Evolutionary conservation across 345 rosid genomes (phyloP).

Genomic region (Triadica sebifera): DNA sequence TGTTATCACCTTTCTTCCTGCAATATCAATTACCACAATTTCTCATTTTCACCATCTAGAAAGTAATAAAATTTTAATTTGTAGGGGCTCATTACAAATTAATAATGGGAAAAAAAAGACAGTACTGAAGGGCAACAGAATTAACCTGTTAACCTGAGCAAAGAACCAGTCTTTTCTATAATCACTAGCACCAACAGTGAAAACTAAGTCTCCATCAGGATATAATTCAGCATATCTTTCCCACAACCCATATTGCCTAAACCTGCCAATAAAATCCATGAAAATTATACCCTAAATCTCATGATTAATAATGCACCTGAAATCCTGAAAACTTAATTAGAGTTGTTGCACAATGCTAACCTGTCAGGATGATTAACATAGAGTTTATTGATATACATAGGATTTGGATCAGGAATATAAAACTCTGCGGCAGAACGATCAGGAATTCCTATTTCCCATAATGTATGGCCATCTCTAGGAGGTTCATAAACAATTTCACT

Average conservation of each 20-base stretch:
- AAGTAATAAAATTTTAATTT: too few species aligned
- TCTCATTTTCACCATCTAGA: too few species aligned
- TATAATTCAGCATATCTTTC: constrained; percentile 22
- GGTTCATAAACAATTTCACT: constrained; percentile 26
- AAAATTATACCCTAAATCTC: too few species aligned
- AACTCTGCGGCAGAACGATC: constrained; percentile 30
- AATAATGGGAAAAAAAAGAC: too few species aligned
- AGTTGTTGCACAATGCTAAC: constrained; percentile 1
- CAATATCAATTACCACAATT: background rate
- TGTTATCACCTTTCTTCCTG: constrained; percentile 16
- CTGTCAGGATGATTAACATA: constrained; percentile 35
- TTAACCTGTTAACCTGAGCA: constrained; percentile 27
- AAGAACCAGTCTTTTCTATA: constrained; percentile 26
- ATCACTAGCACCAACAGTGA: constrained; percentile 21
- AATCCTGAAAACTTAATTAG: too few species aligned
- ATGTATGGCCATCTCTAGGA: constrained; percentile 31
- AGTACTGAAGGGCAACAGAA: background rate
- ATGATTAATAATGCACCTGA: too few species aligned
- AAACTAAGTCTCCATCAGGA: constrained; percentile 20
- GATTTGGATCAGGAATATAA: constrained; percentile 30
- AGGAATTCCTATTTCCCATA: constrained; percentile 36
- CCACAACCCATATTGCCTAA: constrained; percentile 27
- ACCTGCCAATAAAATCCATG: constrained; percentile 16
- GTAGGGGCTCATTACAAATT: background rate
- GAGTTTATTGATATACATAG: constrained; percentile 22